Evolutionary conservation across 352 stramenopile species (phyloP), one percentile per base, ranked within the genome.

Genomic region (Phytophthora cactorum): DNA sequence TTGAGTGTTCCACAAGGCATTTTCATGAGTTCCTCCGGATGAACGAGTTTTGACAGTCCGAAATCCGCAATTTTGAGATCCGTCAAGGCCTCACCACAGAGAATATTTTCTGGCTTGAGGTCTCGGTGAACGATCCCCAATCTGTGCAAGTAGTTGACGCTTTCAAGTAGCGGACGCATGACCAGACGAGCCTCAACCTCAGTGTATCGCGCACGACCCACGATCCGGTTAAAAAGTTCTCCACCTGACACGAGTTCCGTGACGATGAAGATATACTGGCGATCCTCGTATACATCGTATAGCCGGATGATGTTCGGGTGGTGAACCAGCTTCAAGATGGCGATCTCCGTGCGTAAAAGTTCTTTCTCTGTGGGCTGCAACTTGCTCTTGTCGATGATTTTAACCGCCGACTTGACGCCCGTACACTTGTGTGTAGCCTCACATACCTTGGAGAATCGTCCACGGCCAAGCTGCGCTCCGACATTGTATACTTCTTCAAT

Each of bases 161-260:
- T 95, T 67, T 97, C 91, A 15, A 97, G 81, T 31, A 98, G 70
- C 17, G 91, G 92, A 31, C 81, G 68, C 76, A 98, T 96, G 28
- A 98, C 85, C 9, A 84, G 79, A 6, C 89, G 86, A 5, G 93
- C 93, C 56, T 98, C 89, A 2, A 85, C 76, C 73, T 98, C 93
- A 2, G 88, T 96, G 62, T 97, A 97, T 46, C 87, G 67, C 28
- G 83, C 82, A 3, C 88, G 77, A 1, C 90, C 86, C 0, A 98
- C 93, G 65, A 99, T 99, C 4, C 92, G 86, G 77, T 99, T 97
- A 77, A 99, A 99, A 5, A 99, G 73, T 68, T 99, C 97, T 14
- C 97, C 97, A n/a, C 97, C 97, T 7, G 81, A 78, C 2, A 99
- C 82, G 0, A 99, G 83, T 74, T 99, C 98, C 74, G 98, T 99